Conservation (phyloP, 805 yeast genomes). For the Saccharomycopsis sp. region DNA sequence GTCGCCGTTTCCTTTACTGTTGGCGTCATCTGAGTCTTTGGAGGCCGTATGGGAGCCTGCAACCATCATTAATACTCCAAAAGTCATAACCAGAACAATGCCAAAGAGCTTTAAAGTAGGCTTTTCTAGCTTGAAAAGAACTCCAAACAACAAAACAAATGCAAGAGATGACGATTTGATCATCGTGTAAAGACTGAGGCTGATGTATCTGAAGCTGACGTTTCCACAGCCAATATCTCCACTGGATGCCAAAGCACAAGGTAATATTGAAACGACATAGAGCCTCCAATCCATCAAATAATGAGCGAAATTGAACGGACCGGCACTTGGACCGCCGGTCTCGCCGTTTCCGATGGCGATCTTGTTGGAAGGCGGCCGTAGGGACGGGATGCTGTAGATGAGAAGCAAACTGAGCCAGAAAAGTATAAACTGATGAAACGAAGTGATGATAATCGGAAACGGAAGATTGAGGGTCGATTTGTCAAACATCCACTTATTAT, state of each 20-base stretch:
- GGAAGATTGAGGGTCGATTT: conserved; percentile 61
- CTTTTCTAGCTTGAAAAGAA: conserved; percentile 69
- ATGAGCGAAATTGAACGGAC: conserved; percentile 12
- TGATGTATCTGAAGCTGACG: conserved; percentile 68
- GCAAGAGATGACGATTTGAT: conserved; percentile 83
- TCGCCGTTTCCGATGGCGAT: conserved; percentile 17
- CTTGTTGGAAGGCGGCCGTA: conserved; percentile 34
- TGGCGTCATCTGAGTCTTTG: conserved; percentile 1
- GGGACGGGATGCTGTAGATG: conserved; percentile 40
- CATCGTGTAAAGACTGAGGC: conserved; percentile 86
- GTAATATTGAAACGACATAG: conserved; percentile 54
- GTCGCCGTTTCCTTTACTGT: conserved; percentile 22
- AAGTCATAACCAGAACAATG: conserved; percentile 73
- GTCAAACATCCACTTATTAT: conserved; percentile 98
- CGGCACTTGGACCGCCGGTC: conserved; percentile 13
- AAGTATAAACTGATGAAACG: conserved; percentile 75
- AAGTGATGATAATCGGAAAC: conserved; percentile 79
- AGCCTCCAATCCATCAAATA: conserved; percentile 31
- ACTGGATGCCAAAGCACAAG: conserved; percentile 82
- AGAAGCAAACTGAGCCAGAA: conserved; percentile 44
- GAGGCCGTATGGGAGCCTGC: conserved; percentile 31
- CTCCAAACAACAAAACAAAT: conserved; percentile 85
- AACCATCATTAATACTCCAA: conserved; percentile 87
- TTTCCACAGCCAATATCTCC: conserved; percentile 95
- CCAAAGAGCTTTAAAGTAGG: conserved; percentile 60